Evolutionary conservation across 805 yeast genomes (phyloP), one percentile per base, ranked within the genome.

Genomic region (Torulaspora quercuum): DNA sequence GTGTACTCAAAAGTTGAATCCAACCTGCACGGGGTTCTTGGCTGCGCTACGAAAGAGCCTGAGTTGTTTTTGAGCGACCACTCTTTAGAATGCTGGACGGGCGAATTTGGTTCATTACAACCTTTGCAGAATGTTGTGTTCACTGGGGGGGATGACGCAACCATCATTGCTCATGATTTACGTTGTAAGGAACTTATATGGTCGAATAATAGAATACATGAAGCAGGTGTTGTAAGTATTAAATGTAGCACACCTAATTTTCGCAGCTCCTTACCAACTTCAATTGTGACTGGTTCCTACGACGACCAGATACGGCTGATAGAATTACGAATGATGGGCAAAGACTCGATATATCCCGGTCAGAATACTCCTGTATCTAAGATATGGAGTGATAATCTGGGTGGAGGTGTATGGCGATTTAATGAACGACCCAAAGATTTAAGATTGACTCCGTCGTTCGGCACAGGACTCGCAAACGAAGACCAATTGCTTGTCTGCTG

Each of bases 341-440:
- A 30, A 44, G 34, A 31, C 43, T 53, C 48, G 64, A 49, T 46
- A 67, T 67, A 50, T 56, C 57, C 64, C 59, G 80, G 82, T 1
- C 51, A 67, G n/a, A 56, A 55, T 17, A 63, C 73, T 1, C 90
- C 90, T 0, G 61, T 59, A 19, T 65, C 68, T 0, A 53, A 57
- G n/a, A 18, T 35, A 5, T 59, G 67, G 9, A 64, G 65, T 27
- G 58, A 67, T 18, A 72, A 80, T 30, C 64, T 92, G 3, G 89
- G 87, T 1, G 97, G 98, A 5, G 98, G 98, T 1, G 97, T 90
- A 3, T 90, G 98, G 98, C 68, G 95, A 50, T 68, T 92, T 40
- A 64, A 78, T 6, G 95, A 95, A 2, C 68, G 75, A 12, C 75
- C 78, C 0, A 37, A 46, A 0, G 48, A 53, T 3, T n/a, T 11